Base-by-base conservation (phyloP, 2,329 filamentous ascomycete genomes). In the Gnomoniopsis sp. region DNA sequence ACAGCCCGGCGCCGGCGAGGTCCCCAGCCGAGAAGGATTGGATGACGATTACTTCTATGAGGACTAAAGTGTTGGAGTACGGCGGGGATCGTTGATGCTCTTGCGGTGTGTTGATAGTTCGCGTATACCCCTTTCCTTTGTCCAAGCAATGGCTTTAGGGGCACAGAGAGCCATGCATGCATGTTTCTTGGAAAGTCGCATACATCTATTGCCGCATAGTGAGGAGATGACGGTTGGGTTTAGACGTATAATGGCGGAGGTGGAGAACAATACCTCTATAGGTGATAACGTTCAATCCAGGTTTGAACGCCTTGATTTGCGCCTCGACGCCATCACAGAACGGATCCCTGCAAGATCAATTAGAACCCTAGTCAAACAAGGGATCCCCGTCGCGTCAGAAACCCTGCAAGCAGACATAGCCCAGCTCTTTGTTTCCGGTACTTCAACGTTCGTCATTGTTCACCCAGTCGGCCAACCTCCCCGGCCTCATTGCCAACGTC, bases 21-120 rank as follows among this genome's bases (percentile, higher is more conserved):
- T 96, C 63, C 93, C 95, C 3, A 89, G 86, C 68, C 80, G 95
- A 55, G 89, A 95, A 66, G 93, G 90, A 0, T 72, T 98, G 65
- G 91, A 96, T 71, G 91, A 96, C 65, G 89, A 97, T 71, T 99
- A 96, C 72, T 97, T 89, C 75, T 98, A 96, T 75, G 90, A 93
- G 72, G 81, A 90, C 47, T 89, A 66, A 75, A 26, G 15, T 11
- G 11, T 15, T 50, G 30, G 12, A 21, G 11, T 52, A 46, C 22
- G 47, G 34, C 2, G 34, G 30, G 11, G 14, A 21, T 48, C 53
- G 21, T 53, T 53, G 49, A 55, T 52, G 41, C 21, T 57, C 21
- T 34, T 50, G 41, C n/a, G 52, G 17, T 26, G 41, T 53, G 54
- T 57, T 62, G 60, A 64, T 62, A 58, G 62, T 63, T 41, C 23